Base-by-base conservation (phyloP, 192 early-diverging fungal species). In the Funneliformis geosporum region DNA sequence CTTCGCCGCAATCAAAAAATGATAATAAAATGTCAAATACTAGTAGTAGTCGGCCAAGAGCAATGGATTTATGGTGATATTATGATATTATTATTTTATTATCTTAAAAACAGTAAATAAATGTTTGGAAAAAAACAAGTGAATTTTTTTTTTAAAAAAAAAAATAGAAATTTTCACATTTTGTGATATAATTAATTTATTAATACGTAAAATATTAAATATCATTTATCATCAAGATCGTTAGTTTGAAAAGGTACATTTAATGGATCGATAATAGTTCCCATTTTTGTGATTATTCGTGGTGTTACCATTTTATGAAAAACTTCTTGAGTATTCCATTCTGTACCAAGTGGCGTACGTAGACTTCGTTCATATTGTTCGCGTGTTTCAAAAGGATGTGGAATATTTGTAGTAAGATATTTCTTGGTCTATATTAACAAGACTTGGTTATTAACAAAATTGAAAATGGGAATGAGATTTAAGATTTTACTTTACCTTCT, bases 341-440 rank as follows among this genome's bases (percentile, higher is more conserved):
- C 97, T 82, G 92, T 93, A 62, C 98, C 98, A n/a, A 99, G 76
- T 42, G 98, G 97, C 64, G 89, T 86, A 40, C 91, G 89, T 76
- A 98, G 84, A 8, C 90, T 91, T 42, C 90, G 87, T 82, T 99
- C 97, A 83, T 98, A 98, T 84, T 98, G 96, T 70, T 95, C 94
- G 69, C 87, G 81, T 7, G 84, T 93, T 78, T 90, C 90, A 88
- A 92, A 98, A 16, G 95, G 95, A 85, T 93, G 91, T 9, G 97
- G 97, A 69, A 97, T 87, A 67, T 88, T 76, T 28, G 86, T 85
- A 46, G 89, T 87, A 73, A 91, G 88, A 81, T 95, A 96, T 83
- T 94, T 94, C 14, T 88, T 84, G 1, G 92, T 82, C 89, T 92
- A 82, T 65, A 78, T 39, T 50, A 40, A 60, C n/a, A 16, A 75